Evolutionary conservation across 768 basidiomycete species (phyloP).

Genomic region (Hericium alpestre): DNA sequence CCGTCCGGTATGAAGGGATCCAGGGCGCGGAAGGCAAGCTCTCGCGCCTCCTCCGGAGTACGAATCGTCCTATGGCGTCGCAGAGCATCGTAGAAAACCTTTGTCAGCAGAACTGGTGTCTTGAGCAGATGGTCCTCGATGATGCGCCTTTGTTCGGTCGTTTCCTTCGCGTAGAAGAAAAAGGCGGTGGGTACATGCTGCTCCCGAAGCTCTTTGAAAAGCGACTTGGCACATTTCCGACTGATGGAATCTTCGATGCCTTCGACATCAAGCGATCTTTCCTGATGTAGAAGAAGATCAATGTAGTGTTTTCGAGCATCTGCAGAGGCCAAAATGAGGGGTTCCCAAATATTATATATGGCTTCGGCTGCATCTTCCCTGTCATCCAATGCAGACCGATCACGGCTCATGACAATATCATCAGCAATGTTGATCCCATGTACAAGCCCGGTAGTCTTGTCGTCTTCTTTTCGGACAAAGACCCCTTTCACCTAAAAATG

Average conservation of each 20-base stretch:
- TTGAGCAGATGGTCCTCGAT: background rate
- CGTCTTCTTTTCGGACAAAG: background rate
- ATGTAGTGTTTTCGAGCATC: background rate
- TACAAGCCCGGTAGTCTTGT: background rate
- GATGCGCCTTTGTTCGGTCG: background rate
- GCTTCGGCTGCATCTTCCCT: background rate
- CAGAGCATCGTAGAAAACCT: background rate
- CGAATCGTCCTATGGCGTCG: background rate
- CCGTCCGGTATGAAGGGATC: background rate
- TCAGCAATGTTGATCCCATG: background rate
- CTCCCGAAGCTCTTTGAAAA: background rate
- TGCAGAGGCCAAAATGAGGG: background rate
- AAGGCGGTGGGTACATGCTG: background rate
- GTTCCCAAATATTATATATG: background rate
- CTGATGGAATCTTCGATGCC: background rate
- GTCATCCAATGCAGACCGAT: background rate
- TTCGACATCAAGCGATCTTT: background rate
- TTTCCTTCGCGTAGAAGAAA: background rate
- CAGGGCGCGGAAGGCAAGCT: background rate
- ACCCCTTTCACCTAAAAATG: background rate
- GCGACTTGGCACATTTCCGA: background rate
- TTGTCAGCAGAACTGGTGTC: background rate
- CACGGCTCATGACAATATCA: background rate
- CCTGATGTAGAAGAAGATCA: background rate
- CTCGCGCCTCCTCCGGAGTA: background rate